Evolutionary conservation across 176 grass and related monocot genomes (phyloP).

Genomic region (Avena atlantica): DNA sequence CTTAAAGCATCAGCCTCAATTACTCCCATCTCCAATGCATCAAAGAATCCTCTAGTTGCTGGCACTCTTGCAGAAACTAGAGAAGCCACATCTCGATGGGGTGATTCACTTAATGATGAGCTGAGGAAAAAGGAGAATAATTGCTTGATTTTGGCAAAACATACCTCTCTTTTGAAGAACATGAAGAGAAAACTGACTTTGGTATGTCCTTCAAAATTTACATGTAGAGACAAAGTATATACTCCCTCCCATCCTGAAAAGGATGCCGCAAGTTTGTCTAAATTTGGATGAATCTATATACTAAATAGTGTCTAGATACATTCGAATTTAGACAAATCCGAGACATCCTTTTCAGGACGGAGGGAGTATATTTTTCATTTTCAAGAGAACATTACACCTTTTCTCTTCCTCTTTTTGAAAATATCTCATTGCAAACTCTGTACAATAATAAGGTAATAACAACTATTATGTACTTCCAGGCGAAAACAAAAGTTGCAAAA

Average conservation of each 20-base stretch:
- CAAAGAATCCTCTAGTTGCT: constrained; percentile 66
- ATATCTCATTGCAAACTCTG: constrained; percentile 3
- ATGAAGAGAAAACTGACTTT: constrained; percentile 82
- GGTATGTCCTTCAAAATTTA: constrained; percentile 54
- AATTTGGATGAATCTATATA: too few relatives aligned
- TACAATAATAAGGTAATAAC: constrained; percentile 34
- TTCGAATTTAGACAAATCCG: too few relatives aligned
- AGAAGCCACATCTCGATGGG: constrained; percentile 82
- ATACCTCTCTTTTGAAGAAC: constrained; percentile 71
- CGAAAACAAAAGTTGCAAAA: constrained; percentile 81
- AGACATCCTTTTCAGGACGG: too few relatives aligned
- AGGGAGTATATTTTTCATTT: too few relatives aligned
- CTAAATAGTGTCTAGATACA: too few relatives aligned
- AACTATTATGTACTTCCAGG: constrained; percentile 50
- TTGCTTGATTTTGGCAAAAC: constrained; percentile 64
- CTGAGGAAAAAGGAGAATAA: constrained; percentile 73
- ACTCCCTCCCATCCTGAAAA: too few relatives aligned
- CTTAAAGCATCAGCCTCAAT: constrained; percentile 66
- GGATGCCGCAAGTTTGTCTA: too few relatives aligned
- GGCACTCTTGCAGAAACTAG: constrained; percentile 87
- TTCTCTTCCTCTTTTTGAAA: background rate
- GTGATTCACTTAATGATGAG: constrained; percentile 55
- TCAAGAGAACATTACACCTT: too few relatives aligned
- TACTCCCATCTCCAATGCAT: constrained; percentile 38
- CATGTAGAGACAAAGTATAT: constrained; percentile 27